A percentile compares a stretch with the other conserved stretches of the same genome.
Conservation (phyloP, 2,329 filamentous ascomycete genomes). For the Cordyceps cateniannulata region DNA sequence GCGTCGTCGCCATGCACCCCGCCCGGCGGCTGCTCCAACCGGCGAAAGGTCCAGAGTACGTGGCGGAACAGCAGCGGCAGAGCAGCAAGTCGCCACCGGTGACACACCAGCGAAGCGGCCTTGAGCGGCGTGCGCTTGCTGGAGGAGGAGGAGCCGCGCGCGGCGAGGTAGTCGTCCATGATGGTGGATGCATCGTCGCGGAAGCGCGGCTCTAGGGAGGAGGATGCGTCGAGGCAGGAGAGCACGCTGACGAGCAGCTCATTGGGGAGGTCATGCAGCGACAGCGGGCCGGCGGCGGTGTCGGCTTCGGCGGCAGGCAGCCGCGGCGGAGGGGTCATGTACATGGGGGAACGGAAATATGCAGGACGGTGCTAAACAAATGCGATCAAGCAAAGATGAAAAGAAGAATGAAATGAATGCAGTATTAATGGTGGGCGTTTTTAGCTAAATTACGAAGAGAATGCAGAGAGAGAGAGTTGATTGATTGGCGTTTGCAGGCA, state of each 20-base stretch:
- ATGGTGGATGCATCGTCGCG: slow-evolving; percentile 40
- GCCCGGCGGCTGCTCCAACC: slow-evolving; percentile 22
- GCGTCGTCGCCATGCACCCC: not conserved
- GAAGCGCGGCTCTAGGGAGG: slow-evolving; percentile 42
- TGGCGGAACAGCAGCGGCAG: slow-evolving; percentile 54
- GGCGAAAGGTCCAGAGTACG: slow-evolving; percentile 35
- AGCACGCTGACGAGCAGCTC: slow-evolving; percentile 56
- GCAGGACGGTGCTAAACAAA: not conserved
- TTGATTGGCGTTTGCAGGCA: no score
- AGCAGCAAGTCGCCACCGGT: slow-evolving; percentile 43
- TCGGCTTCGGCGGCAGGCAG: not conserved
- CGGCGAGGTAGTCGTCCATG: slow-evolving; percentile 33
- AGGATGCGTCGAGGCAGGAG: slow-evolving; percentile 41
- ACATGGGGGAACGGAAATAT: not conserved
- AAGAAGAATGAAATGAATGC: not conserved
- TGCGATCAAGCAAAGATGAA: no score
- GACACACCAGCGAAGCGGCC: slow-evolving; percentile 46
- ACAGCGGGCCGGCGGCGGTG: not conserved
- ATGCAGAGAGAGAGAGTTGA: no score
- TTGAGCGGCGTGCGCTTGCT: slow-evolving; percentile 39
- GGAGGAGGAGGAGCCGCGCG: slow-evolving; percentile 11
- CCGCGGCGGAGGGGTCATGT: not conserved
- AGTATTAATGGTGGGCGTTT: no score
- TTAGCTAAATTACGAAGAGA: no score
- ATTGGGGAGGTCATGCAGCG: slow-evolving; percentile 43